Percentiles rank a stretch among this genome's conserved stretches.
Evolutionary conservation across 2,329 filamentous ascomycete species (phyloP).

Genomic region (Ophiostoma sp.): DNA sequence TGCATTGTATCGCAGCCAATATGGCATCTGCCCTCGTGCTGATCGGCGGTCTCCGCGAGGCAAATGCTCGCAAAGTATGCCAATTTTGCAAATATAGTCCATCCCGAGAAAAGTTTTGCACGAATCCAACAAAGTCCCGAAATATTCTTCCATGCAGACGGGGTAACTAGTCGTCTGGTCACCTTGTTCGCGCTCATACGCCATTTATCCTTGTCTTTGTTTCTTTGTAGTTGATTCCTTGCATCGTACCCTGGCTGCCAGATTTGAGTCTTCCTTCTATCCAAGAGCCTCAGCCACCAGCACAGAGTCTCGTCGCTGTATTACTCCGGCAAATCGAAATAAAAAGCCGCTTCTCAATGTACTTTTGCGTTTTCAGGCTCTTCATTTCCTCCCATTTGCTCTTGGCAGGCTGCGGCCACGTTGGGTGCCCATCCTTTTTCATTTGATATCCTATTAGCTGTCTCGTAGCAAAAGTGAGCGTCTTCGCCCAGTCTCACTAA

Average conservation of each 20-base stretch:
- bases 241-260: background rate
- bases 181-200: background rate
- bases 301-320: background rate
- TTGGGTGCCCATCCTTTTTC: background rate
- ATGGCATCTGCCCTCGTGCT: background rate
- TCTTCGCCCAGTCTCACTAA: background rate
- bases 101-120: background rate
- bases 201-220: constrained; percentile 2
- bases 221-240: background rate
- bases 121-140: background rate
- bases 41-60: constrained; percentile 7
- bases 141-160: background rate
- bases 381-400: background rate
- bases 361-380: background rate
- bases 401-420: background rate
- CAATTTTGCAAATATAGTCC: background rate
- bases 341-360: background rate
- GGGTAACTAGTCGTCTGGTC: background rate
- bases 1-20: background rate
- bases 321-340: background rate
- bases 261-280: background rate
- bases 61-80: background rate
- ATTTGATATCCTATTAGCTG: background rate
- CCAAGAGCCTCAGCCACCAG: constrained; percentile 5
- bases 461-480: background rate